These are phyloP conservation scores for Blastobotrys terrestris DNA, from an alignment of 805 yeast genomes.

Conservation along the genomic window DNA sequence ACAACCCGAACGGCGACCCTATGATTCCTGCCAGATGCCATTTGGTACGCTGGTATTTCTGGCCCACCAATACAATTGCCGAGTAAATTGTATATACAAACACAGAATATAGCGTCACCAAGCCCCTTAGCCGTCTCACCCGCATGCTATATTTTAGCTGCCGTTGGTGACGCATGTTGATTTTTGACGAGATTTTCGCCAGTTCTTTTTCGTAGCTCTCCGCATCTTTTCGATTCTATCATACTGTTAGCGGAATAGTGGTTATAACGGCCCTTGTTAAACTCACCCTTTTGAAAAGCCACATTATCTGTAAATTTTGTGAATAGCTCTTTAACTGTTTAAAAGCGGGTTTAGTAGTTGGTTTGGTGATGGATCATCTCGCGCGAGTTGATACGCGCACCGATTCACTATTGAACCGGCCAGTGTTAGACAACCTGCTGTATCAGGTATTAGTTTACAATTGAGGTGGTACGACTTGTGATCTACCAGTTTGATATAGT, in stretches of 20 bases:
- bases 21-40: constrained; percentile 9
- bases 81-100: constrained; percentile 23
- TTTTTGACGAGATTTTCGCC: constrained; percentile 25
- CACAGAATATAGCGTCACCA: constrained; percentile 29
- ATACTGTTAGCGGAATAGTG: neutral
- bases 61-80: constrained; percentile 17
- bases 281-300: constrained; percentile 3
- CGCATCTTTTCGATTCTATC: constrained; percentile 7
- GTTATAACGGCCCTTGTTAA: neutral
- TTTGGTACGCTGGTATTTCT: constrained; percentile 6
- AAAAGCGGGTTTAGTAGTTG: neutral
- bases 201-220: constrained; percentile 31
- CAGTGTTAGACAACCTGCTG: no score
- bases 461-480: no score
- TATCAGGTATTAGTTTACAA: no score
- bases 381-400: neutral
- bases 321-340: no score
- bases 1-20: constrained; percentile 17
- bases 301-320: neutral
- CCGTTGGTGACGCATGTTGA: constrained; percentile 19
- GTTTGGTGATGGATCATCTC: neutral
- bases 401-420: no score
- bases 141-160: constrained; percentile 17
- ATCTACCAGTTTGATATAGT: no score
- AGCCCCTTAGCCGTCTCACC: constrained; percentile 26